Conservation (phyloP, 352 stramenopile genomes). For the Globisporangium splendens region DNA sequence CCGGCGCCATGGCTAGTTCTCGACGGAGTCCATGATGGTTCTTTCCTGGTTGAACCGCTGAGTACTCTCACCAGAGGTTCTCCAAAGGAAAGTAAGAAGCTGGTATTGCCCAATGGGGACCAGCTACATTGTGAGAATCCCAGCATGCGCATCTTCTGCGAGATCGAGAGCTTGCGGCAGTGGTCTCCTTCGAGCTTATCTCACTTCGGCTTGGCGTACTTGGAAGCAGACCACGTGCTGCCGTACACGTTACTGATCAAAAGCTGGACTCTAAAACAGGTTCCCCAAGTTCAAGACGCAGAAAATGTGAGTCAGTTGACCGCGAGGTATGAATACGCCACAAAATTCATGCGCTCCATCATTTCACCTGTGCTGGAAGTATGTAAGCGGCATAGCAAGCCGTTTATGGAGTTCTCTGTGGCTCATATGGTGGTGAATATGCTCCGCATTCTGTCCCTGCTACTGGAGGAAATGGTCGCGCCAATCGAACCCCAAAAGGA, state of each 20-base stretch:
- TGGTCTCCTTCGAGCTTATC: conserved; percentile 52
- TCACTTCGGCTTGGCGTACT: conserved; percentile 55
- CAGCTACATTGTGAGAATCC: conserved; percentile 36
- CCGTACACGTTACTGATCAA: conserved; percentile 71
- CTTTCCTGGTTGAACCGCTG: conserved; percentile 39
- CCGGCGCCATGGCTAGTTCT: conserved; percentile 52
- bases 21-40: conserved; percentile 33
- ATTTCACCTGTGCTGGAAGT: conserved; percentile 46
- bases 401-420: conserved; percentile 40
- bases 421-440: conserved; percentile 43
- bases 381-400: conserved; percentile 38
- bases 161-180: conserved; percentile 41
- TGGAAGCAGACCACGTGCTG: conserved; percentile 42
- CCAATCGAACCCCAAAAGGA: conserved; percentile 9
- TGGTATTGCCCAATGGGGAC: conserved; percentile 57
- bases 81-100: conserved; percentile 14
- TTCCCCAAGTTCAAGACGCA: conserved; percentile 14
- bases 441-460: conserved; percentile 30
- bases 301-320: background rate
- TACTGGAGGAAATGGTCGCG: conserved; percentile 32
- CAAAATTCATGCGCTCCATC: conserved; percentile 45
- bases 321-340: conserved; percentile 21
- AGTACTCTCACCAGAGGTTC: conserved; percentile 19
- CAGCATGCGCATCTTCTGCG: conserved; percentile 47
- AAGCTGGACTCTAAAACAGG: conserved; percentile 36